These are phyloP conservation scores for Globisporangium apiculatum DNA, from an alignment of 352 stramenopile genomes.

Conservation along the genomic window DNA sequence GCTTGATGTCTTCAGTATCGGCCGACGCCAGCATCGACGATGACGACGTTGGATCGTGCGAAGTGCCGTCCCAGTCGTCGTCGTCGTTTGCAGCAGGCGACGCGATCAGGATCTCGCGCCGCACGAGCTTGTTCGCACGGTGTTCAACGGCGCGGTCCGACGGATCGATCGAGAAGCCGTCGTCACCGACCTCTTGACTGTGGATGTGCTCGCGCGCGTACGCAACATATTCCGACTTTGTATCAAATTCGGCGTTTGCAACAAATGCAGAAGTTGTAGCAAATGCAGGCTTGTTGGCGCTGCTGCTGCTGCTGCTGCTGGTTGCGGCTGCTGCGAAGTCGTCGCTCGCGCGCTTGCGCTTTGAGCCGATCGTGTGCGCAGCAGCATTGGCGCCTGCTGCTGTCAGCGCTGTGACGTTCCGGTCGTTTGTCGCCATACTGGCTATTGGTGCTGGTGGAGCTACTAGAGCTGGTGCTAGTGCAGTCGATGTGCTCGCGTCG, in stretches of 20 bases:
- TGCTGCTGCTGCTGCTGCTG: not conserved
- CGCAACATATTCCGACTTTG: conserved; percentile 43
- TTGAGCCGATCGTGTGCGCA: conserved; percentile 1
- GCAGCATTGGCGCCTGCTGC: conserved; percentile 1
- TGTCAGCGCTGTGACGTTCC: not conserved
- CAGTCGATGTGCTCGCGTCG: conserved; percentile 11
- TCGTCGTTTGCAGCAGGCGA: conserved; percentile 73
- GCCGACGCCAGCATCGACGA: conserved; percentile 19
- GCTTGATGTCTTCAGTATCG: conserved; percentile 21
- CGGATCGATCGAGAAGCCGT: conserved; percentile 81
- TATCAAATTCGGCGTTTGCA: not conserved
- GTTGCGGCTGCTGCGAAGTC: conserved; percentile 5
- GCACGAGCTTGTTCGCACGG: conserved; percentile 77
- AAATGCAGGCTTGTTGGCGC: not conserved
- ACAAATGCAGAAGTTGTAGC: not conserved
- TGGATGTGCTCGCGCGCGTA: conserved; percentile 76
- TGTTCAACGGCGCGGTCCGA: conserved; percentile 79
- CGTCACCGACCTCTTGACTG: conserved; percentile 70
- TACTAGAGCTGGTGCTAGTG: not conserved
- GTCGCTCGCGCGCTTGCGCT: conserved; percentile 13
- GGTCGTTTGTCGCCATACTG: conserved; percentile 4
- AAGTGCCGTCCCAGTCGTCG: conserved; percentile 56
- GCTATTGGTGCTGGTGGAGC: not conserved
- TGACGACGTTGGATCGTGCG: conserved; percentile 13
- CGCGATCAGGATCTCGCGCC: conserved; percentile 78